Percentiles rank a stretch among this genome's conserved stretches.
These are phyloP conservation scores for Multifurca ochricompacta DNA, from an alignment of 768 basidiomycete species.

Conservation along the genomic window DNA sequence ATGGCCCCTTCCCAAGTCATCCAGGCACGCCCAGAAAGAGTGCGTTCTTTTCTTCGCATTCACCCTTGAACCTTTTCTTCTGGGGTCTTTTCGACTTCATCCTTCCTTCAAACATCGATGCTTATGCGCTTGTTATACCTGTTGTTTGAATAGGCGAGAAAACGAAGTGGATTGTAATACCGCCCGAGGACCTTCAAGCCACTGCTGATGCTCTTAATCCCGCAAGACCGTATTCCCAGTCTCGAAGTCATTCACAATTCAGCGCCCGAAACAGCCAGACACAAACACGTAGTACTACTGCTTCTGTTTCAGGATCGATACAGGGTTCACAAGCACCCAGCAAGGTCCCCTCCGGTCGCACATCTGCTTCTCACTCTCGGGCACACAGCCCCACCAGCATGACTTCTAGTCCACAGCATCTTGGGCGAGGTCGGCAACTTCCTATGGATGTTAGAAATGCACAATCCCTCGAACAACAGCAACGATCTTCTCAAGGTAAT, in stretches of 20 bases:
- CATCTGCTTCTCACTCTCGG: conserved; percentile 37
- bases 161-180: conserved; percentile 55
- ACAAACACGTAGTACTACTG: conserved; percentile 22
- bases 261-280: conserved; percentile 22
- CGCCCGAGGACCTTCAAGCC: conserved; percentile 47
- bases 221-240: conserved; percentile 23
- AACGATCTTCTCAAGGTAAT: conserved; percentile 10
- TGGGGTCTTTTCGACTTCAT: conserved; percentile 4
- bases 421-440: conserved; percentile 14
- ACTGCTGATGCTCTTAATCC: conserved; percentile 37
- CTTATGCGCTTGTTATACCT: conserved; percentile 7
- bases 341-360: conserved; percentile 29
- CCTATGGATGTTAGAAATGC: background rate
- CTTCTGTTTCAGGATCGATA: conserved; percentile 28
- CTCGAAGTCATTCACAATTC: conserved; percentile 24
- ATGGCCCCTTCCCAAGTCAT: conserved; percentile 24
- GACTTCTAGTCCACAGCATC: conserved; percentile 41
- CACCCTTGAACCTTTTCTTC: background rate
- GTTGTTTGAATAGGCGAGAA: conserved; percentile 37
- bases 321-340: conserved; percentile 34
- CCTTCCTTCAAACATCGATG: background rate
- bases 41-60: conserved; percentile 25
- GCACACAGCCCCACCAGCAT: conserved; percentile 39
- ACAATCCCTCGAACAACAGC: conserved; percentile 5
- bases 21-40: conserved; percentile 31